Evolutionary conservation across 2,329 filamentous ascomycete species (phyloP).

Genomic region (Aspergillus quadrilineatus): DNA sequence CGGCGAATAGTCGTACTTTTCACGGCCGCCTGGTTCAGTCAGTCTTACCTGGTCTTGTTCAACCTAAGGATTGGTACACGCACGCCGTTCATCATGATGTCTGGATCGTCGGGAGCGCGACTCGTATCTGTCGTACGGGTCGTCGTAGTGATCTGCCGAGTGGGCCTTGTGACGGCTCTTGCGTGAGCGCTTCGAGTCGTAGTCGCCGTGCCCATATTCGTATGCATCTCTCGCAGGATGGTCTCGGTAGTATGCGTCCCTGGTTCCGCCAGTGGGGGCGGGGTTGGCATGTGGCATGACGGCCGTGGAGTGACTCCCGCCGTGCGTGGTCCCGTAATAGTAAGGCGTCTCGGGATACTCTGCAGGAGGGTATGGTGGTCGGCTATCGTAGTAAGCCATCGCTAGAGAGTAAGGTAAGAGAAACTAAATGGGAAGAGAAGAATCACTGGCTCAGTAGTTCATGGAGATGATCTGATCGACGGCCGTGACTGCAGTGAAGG

Average conservation of each 20-base stretch:
- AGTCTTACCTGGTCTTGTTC: neutral
- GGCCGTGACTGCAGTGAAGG: slow-evolving; percentile 2
- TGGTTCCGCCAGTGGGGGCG: slow-evolving; percentile 59
- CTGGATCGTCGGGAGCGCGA: slow-evolving; percentile 44
- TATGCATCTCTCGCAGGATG: slow-evolving; percentile 66
- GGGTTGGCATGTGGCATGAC: slow-evolving; percentile 54
- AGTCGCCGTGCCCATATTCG: slow-evolving; percentile 43
- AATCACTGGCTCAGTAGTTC: slow-evolving; percentile 2
- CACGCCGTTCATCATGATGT: slow-evolving; percentile 48
- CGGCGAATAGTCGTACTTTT: slow-evolving; percentile 35
- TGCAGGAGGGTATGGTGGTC: slow-evolving; percentile 28
- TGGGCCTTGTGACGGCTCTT: slow-evolving; percentile 39
- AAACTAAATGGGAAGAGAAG: neutral
- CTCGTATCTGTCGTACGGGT: slow-evolving; percentile 26
- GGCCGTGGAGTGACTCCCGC: slow-evolving; percentile 16
- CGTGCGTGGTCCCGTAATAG: slow-evolving; percentile 22
- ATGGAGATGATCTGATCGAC: neutral
- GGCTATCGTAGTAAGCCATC: slow-evolving; percentile 42
- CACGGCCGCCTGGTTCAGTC: slow-evolving; percentile 29
- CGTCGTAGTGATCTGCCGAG: slow-evolving; percentile 38
- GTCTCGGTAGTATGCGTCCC: slow-evolving; percentile 82
- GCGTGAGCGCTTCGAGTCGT: slow-evolving; percentile 25
- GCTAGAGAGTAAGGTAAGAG: slow-evolving; percentile 11
- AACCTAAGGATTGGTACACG: slow-evolving; percentile 20
- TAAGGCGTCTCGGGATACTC: slow-evolving; percentile 32